Evolutionary conservation across 768 basidiomycete genomes (phyloP), one percentile per base, ranked within the genome.

Genomic region (Russula lepida): DNA sequence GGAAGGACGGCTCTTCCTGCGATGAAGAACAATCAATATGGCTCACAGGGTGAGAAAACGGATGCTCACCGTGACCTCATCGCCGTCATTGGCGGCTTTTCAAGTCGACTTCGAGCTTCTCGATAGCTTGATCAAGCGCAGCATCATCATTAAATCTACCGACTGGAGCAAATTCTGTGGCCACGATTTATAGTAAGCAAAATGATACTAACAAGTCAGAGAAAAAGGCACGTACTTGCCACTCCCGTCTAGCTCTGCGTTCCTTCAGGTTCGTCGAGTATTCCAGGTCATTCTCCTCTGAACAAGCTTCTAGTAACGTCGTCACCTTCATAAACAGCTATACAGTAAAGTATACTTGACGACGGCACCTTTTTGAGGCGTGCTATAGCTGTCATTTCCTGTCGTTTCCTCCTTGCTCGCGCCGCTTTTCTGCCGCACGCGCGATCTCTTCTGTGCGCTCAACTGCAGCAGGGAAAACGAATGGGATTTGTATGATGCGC

Each of bases 371-470:
- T 98, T 67, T 98, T 94, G 68, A 81, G 75, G 28, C 95, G 75
- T 55, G 85, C 85, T 71, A 85, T 91, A 0, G 89, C 88, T 28
- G 93, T 91, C 66, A 95, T 81, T 71, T 98, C 95, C 73, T 97
- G 95, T 54, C 98, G 71, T 69, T 91, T 85, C 58, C 82, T 80
- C 0, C 94, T 68, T 93, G 89, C 72, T 98, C 95, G 69, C 81
- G 85, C 58, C 88, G 75, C 71, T 83, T 86, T 72, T 98, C 94
- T 1, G 86, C 77, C 39, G 86, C 80, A 37, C 84, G 79, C 4
- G 84, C 81, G 0, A 97, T 72, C 69, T 98, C 94, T 67, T 95
- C 92, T 0, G 90, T 88, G 74, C 95, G 97, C 71, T 93, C 91
- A 43, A 91, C 87, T 1, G 79, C 72, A 1, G 80, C 79, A 54